phyloP scores from a whole-genome alignment of 805 yeast species.

The Monosporozyma servazzii region DNA sequence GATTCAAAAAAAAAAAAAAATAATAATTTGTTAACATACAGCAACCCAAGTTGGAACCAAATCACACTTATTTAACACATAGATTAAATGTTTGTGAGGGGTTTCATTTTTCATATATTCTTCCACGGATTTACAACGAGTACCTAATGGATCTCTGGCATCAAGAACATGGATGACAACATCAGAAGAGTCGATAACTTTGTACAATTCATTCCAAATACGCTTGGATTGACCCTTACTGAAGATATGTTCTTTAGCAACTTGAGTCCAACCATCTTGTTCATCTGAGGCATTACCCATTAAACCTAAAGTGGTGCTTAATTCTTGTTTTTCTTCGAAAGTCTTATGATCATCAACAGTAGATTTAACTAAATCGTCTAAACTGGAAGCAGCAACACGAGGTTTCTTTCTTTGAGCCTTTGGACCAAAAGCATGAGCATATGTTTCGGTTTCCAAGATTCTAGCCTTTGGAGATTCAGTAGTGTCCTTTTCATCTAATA shows the following conservation, averaged over 20 bases:
- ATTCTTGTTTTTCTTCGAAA: conserved; percentile 67
- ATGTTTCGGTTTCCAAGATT: conserved; percentile 84
- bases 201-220: conserved; percentile 96
- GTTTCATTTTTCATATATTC: conserved; percentile 88
- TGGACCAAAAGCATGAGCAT: conserved; percentile 79
- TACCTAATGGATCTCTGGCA: conserved; percentile 96
- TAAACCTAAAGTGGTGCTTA: conserved; percentile 65
- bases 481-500: conserved; percentile 78
- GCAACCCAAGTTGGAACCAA: conserved; percentile 99
- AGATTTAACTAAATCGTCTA: conserved; percentile 64
- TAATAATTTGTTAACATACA: conserved; percentile 55
- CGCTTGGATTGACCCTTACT: conserved; percentile 96
- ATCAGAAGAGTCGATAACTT: conserved; percentile 95
- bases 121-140: conserved; percentile 89
- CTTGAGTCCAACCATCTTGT: conserved; percentile 77
- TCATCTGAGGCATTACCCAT: conserved; percentile 56
- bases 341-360: conserved; percentile 49
- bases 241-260: conserved; percentile 92
- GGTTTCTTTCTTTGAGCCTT: conserved; percentile 91
- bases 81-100: conserved; percentile 92
- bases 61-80: conserved; percentile 94
- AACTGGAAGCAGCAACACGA: conserved; percentile 61
- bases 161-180: conserved; percentile 93
- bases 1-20: not conserved
- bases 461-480: conserved; percentile 67